Percentiles rank a stretch among this genome's conserved stretches.
Evolutionary conservation across 768 basidiomycete species (phyloP).

Genomic region (Kwoniella newhampshirensis): DNA sequence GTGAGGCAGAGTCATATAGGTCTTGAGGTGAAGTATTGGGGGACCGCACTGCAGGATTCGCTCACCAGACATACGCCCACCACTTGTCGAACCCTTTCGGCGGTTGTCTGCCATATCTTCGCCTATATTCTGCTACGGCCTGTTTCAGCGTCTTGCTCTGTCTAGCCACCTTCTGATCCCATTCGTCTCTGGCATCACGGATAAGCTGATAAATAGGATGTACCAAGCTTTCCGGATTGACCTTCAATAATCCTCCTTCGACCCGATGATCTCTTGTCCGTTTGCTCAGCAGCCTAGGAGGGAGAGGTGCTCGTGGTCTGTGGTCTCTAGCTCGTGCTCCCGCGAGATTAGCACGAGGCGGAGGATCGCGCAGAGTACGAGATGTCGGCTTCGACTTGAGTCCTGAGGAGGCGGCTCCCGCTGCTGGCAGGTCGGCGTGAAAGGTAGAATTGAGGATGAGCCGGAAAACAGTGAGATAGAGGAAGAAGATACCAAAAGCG

Average conservation of each 20-base stretch:
- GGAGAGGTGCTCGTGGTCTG: no score
- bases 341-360: no score
- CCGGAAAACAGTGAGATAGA: no score
- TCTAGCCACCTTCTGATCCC: constrained; percentile 48
- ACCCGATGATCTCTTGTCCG: constrained; percentile 24
- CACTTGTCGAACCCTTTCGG: constrained; percentile 59
- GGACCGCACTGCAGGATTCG: neutral
- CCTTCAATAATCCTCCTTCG: constrained; percentile 40
- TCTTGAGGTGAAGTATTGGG: neutral
- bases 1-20: neutral
- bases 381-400: no score
- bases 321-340: no score
- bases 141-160: constrained; percentile 55
- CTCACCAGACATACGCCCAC: constrained; percentile 49
- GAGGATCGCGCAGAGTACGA: no score
- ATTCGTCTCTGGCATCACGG: constrained; percentile 34
- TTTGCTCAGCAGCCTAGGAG: no score
- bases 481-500: no score
- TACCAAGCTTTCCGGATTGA: constrained; percentile 34
- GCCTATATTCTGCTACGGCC: constrained; percentile 56
- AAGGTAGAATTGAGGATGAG: no score
- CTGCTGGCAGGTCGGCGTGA: no score
- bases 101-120: constrained; percentile 47
- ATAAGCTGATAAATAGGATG: constrained; percentile 53
- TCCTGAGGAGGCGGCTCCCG: no score